A percentile compares a stretch with the other conserved stretches of the same genome.
These are phyloP conservation scores for Entomortierella beljakovae DNA, from an alignment of 192 early-diverging fungal species.

Conservation along the genomic window DNA sequence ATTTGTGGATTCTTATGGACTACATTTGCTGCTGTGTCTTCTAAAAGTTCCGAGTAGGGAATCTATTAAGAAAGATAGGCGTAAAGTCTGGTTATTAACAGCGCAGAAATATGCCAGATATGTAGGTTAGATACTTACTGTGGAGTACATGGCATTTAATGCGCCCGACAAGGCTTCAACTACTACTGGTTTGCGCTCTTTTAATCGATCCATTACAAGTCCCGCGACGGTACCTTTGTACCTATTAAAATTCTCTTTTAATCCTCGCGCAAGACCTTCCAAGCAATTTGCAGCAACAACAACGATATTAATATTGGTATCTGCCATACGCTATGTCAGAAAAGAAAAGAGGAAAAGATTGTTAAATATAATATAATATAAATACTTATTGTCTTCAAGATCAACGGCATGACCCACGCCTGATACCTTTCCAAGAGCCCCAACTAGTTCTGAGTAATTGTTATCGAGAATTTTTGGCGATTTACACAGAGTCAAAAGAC, in stretches of 20 bases:
- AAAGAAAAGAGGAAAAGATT: neutral
- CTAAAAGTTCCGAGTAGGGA: conserved; percentile 76
- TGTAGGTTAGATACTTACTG: conserved; percentile 50
- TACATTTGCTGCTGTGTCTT: conserved; percentile 75
- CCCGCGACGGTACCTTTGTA: conserved; percentile 77
- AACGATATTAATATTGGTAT: conserved; percentile 91
- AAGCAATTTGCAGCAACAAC: conserved; percentile 85
- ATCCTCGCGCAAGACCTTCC: conserved; percentile 80
- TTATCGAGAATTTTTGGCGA: conserved; percentile 81
- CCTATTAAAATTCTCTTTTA: conserved; percentile 83
- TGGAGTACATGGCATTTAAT: conserved; percentile 86
- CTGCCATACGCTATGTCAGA: conserved; percentile 70
- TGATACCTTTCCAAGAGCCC: conserved; percentile 82
- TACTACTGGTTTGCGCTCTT: conserved; percentile 94
- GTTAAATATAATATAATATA: neutral
- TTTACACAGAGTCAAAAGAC: conserved; percentile 74
- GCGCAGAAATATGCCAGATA: neutral
- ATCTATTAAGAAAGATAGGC: conserved; percentile 31
- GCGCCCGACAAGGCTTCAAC: conserved; percentile 84
- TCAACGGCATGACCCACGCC: neutral
- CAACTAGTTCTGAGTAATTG: conserved; percentile 85
- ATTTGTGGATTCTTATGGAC: conserved; percentile 97
- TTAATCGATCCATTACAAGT: conserved; percentile 91
- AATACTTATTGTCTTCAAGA: too few species aligned
- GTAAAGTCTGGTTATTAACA: neutral